A percentile compares a stretch with the other conserved stretches of the same genome.
These are phyloP conservation scores for Scutellaria galericulata DNA, from an alignment of 257 asterid species.

Conservation along the genomic window DNA sequence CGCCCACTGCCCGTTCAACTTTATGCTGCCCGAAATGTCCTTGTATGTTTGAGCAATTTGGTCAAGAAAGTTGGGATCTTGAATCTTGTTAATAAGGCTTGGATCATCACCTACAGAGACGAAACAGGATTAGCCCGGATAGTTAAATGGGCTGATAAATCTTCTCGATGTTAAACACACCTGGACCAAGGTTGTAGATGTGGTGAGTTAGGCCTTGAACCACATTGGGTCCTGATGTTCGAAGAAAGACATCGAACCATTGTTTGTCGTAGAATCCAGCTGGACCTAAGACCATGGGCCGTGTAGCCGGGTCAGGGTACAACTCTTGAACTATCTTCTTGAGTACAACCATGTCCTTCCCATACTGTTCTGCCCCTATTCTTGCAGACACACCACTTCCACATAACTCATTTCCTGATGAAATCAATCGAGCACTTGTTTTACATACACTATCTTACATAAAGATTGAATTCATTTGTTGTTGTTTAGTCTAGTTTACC, in stretches of 20 bases:
- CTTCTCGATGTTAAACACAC: conserved; percentile 33
- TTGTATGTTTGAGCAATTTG: conserved; percentile 52
- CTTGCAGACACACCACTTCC: conserved; percentile 67
- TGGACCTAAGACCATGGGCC: conserved; percentile 75
- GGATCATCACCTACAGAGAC: conserved; percentile 58
- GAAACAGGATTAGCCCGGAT: background rate
- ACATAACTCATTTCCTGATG: conserved; percentile 74
- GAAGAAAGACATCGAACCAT: conserved; percentile 66
- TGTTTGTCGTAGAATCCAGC: conserved; percentile 71
- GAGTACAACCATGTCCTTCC: conserved; percentile 55
- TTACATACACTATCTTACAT: no score
- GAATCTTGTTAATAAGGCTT: conserved; percentile 60
- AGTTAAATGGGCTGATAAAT: conserved; percentile 4
- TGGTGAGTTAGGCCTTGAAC: conserved; percentile 85
- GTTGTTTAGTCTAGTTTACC: conserved; percentile 40
- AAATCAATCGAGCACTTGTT: background rate
- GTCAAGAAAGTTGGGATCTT: conserved; percentile 66
- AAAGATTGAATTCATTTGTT: background rate
- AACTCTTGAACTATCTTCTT: conserved; percentile 51
- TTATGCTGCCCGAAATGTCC: conserved; percentile 44
- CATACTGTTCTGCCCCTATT: conserved; percentile 70
- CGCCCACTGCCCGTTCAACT: conserved; percentile 60
- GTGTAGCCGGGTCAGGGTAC: conserved; percentile 46
- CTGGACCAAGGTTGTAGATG: conserved; percentile 84
- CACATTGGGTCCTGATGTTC: conserved; percentile 56